Evolutionary conservation across 148 eudicot genomes (phyloP), one percentile per base, ranked within the genome.

Genomic region (Silene latifolia): DNA sequence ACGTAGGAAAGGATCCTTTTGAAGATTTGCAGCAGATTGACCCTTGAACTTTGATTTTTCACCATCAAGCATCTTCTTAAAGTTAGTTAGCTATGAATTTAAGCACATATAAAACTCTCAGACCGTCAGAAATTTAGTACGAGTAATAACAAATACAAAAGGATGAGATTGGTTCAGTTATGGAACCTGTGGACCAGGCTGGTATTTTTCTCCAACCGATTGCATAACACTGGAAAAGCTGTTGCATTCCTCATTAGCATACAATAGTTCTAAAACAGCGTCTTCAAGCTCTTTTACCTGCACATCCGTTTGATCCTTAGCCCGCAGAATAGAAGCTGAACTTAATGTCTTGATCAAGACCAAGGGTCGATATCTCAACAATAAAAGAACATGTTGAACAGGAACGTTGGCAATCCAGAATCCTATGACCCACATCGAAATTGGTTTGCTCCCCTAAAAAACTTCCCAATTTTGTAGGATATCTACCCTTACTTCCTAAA

Each of bases 281-380:
- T 80, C 79, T 85, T 94, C 96, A 60, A 94, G 90, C 77, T 88
- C 81, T 79, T 88, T 89, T 63, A 94, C 95, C 97, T 94, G 86
- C 64, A 81, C 17, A 53, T 67, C 42, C 10, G 8, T 5, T 35
- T 27, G 13, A 42, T 20, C 23, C 14, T 75, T 44, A 75, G 56
- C 57, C 24, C 24, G 46, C 25, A 53, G 25, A 32, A 11, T 46
- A 44, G 0, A 69, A 20, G 42, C 61, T 48, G 10, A 13, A 53
- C 39, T 44, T 15, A 10, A 64, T 47, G 32, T 0, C 47, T 54
- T 54, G 23, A 69, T 69, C 8, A 39, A 39, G 8, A 39, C 44
- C 74, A 67, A 48, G 61, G 27, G 57, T 70, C 46, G 20, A 18
- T 47, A 69, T n/a, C 42, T 39, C 8, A 39, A 32, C 35, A 32